Evolutionary conservation across 495 filamentous ascomycete genomes (phyloP).

Genomic region (Xylaria bambusicola): DNA sequence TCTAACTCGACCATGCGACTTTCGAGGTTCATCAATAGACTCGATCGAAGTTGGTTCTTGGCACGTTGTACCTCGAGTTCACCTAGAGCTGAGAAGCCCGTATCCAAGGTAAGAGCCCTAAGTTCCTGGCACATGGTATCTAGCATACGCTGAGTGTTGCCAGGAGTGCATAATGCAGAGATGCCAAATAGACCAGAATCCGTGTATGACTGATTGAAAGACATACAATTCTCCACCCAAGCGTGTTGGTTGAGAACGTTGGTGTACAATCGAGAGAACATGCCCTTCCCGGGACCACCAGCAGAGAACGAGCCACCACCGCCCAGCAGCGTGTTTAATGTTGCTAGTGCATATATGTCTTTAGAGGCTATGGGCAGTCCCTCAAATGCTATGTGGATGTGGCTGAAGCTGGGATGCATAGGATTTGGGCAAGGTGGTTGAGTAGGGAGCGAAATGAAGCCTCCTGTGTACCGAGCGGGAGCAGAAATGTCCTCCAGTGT

Average conservation of each 20-base stretch:
- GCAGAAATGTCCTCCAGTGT: slow-evolving; percentile 57
- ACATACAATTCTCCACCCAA: slow-evolving; percentile 92
- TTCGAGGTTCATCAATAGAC: slow-evolving; percentile 96
- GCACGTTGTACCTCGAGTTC: slow-evolving; percentile 85
- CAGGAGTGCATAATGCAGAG: slow-evolving; percentile 77
- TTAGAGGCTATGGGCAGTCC: slow-evolving; percentile 84
- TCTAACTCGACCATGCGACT: slow-evolving; percentile 98
- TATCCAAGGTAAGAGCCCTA: slow-evolving; percentile 70
- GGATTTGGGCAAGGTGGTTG: slow-evolving; percentile 76
- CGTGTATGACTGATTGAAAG: slow-evolving; percentile 96
- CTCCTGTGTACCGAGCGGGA: slow-evolving; percentile 89
- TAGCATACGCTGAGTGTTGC: slow-evolving; percentile 74
- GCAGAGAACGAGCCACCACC: slow-evolving; percentile 98
- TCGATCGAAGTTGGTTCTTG: slow-evolving; percentile 93
- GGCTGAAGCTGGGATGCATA: slow-evolving; percentile 76
- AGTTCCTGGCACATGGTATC: slow-evolving; percentile 94
- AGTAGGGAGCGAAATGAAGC: slow-evolving; percentile 80
- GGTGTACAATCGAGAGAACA: slow-evolving; percentile 97
- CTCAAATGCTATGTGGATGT: slow-evolving; percentile 96
- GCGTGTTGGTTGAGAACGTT: slow-evolving; percentile 96
- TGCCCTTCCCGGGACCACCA: slow-evolving; percentile 95
- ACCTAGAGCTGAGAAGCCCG: slow-evolving; percentile 68
- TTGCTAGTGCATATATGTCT: slow-evolving; percentile 95
- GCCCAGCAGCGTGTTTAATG: slow-evolving; percentile 93
- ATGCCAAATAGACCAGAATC: slow-evolving; percentile 96